These are phyloP conservation scores for Diaporthe velutina DNA, from an alignment of 2,329 filamentous ascomycete genomes.

Conservation along the genomic window DNA sequence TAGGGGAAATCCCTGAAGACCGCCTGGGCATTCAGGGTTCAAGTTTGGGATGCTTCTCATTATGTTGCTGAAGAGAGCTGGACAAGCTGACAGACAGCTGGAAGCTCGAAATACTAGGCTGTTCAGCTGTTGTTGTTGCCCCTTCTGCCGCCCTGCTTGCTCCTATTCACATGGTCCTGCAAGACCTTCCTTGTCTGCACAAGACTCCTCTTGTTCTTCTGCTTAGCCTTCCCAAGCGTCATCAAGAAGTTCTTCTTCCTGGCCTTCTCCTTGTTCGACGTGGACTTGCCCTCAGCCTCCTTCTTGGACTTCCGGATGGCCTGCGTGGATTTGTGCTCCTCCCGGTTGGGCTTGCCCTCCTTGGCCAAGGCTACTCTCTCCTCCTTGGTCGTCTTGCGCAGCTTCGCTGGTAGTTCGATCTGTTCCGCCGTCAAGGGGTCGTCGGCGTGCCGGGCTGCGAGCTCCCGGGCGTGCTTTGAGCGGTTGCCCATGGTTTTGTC, in stretches of 20 bases:
- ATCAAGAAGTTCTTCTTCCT: slow-evolving; percentile 99
- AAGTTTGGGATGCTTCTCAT: not conserved
- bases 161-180: slow-evolving; percentile 83
- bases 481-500: slow-evolving; percentile 69
- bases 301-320: slow-evolving; percentile 90
- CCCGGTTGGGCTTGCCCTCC: slow-evolving; percentile 82
- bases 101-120: not conserved
- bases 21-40: not conserved
- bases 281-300: slow-evolving; percentile 90
- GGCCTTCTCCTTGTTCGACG: slow-evolving; percentile 97
- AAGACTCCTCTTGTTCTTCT: slow-evolving; percentile 94
- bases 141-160: slow-evolving; percentile 86
- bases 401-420: slow-evolving; percentile 86
- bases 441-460: slow-evolving; percentile 77
- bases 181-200: slow-evolving; percentile 86
- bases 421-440: slow-evolving; percentile 91
- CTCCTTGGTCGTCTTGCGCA: slow-evolving; percentile 90
- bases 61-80: not conserved
- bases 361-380: slow-evolving; percentile 87
- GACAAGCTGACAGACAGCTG: not conserved
- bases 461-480: slow-evolving; percentile 62
- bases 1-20: not conserved
- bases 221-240: slow-evolving; percentile 96
- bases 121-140: slow-evolving; percentile 65
- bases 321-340: slow-evolving; percentile 87